Conservation (phyloP, 345 rosid genomes). For the Jatropha curcas region DNA sequence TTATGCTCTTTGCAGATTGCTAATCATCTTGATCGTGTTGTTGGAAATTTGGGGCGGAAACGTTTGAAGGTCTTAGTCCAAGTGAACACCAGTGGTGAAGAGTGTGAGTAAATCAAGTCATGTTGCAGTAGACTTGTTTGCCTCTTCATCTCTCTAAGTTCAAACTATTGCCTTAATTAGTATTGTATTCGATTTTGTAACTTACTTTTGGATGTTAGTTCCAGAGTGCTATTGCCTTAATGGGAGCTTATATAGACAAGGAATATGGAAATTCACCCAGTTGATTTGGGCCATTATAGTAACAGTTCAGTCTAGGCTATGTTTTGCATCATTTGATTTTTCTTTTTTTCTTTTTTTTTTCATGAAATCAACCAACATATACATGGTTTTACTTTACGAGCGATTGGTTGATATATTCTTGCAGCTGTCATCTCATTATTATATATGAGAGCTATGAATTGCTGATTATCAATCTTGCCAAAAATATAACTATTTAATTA, state of each 20-base stretch:
- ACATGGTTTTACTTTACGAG: background rate
- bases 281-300: background rate
- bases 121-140: background rate
- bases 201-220: background rate
- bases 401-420: background rate
- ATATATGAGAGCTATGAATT: background rate
- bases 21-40: conserved; percentile 68
- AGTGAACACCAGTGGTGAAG: conserved; percentile 98
- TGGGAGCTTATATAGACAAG: background rate
- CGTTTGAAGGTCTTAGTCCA: conserved; percentile 85
- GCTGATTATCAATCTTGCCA: background rate
- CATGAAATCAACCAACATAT: background rate
- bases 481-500: background rate
- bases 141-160: background rate
- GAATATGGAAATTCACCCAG: background rate
- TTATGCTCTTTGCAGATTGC: conserved; percentile 61
- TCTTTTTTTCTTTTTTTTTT: too few relatives aligned
- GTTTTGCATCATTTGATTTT: background rate
- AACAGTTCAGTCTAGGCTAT: background rate
- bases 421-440: too few relatives aligned
- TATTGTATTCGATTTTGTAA: background rate
- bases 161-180: too few relatives aligned
- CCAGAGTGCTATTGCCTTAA: background rate
- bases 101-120: conserved; percentile 54
- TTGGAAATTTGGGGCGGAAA: conserved; percentile 67